Evolutionary conservation across 1,284 basidiomycete genomes (phyloP), one percentile per base, ranked within the genome.

Genomic region (Hortiboletus rubellus): DNA sequence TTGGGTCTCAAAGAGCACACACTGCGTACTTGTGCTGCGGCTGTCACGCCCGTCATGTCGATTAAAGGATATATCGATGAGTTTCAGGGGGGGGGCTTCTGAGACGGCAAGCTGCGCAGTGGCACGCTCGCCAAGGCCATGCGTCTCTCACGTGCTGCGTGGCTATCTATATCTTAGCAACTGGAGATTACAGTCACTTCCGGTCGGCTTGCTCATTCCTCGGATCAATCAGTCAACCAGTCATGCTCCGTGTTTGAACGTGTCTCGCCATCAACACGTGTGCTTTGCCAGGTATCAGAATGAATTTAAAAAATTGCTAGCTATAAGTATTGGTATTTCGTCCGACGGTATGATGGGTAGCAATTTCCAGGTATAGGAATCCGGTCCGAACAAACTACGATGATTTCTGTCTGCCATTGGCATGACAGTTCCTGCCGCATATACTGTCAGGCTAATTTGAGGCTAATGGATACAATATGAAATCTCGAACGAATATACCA

Each of bases 381-480:
- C 42, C 15, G 36, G 58, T 59, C 42, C 50, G 36, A 42, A 50
- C 40, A n/a, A 27, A 27, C 27, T 27, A 27, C 27, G 27, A 27
- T 27, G 7, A 27, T 27, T 5, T 27, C 27, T 27, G 27, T 7
- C 27, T 27, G 27, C 27, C 22, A 40, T 36, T 47, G 18, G 5
- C 9, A 52, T 43, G 43, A 58, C 50, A 53, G 54, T 57, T 9
- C 38, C 42, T 37, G 46, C 42, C 34, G 17, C 40, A 36, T 41
- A 38, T 46, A 59, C 66, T 56, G 64, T 45, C 55, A 56, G 40
- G 52, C 62, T 54, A 63, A 51, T 56, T 64, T 45, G 54, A 56
- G 40, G 52, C 62, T 54, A 63, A 51, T 58, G 46, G 27, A 47
- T 70, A 71, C 64, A 71, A 47, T 42, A 58, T 57, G 27, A 55